Evolutionary conservation across 2,329 filamentous ascomycete genomes (phyloP), one percentile per base, ranked within the genome.

Genomic region (Botrytis pseudocinerea): DNA sequence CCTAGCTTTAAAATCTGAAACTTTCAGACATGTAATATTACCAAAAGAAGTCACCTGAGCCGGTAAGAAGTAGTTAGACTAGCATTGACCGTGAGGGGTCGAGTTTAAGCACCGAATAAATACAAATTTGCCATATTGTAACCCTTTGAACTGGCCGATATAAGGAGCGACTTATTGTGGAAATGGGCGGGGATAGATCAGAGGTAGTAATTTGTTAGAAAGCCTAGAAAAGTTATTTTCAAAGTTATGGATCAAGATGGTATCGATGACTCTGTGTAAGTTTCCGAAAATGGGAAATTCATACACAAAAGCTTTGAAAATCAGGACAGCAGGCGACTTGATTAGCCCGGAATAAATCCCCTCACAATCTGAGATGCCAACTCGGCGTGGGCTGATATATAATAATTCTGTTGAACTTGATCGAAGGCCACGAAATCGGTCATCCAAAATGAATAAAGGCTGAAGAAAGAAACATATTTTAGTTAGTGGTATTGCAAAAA

Each of bases 71-170:
- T n/a, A 40, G 40, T 6, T 40, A 54, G n/a, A 3, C n/a, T 51
- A 54, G 51, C 25, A 54, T 28, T 5, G 0, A 5, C 2, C 5
- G 12, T 16, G 5, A 16, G 4, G 5, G n/a, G 1, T 7, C 14
- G 14, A 54, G 25, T 16, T n/a, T 12, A 54, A 54, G 0, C 6
- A 2, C 1, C 32, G 2, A 32, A 32, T 18, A n/a, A 7, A 51
- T 6, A 35, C 3, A 6, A 35, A 5, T 35, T 35, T 35, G 35
- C 5, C 35, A 7, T 35, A 35, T 35, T 35, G 35, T 35, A 35
- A 35, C 35, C 35, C 35, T 35, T 32, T 32, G 32, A 2, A 32
- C 32, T 32, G 32, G 32, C 32, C 32, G 35, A 28, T 18, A 18
- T 1, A 18, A 8, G 51, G 4, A 54, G 14, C 2, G 2, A 12